Percentiles rank a stretch among this genome's conserved stretches.
Conservation (phyloP, 805 yeast species). For the Vanderwaltozyma yarrowii region DNA sequence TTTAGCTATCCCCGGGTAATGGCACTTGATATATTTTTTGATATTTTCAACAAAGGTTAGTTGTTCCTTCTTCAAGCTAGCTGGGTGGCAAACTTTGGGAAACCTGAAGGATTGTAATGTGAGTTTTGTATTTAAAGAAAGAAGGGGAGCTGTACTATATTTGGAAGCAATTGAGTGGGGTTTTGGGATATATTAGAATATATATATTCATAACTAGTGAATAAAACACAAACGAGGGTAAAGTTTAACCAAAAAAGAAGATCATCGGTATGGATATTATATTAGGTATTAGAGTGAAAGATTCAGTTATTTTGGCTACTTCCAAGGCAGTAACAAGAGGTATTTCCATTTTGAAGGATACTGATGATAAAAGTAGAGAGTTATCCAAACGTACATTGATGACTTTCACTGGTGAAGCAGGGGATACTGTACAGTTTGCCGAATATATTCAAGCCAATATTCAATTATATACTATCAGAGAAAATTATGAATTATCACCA, state of each 20-base stretch:
- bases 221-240: no score
- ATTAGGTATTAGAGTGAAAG: constrained; percentile 74
- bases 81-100: not conserved
- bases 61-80: no score
- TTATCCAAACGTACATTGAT: constrained; percentile 69
- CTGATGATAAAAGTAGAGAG: constrained; percentile 70
- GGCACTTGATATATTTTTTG: no score
- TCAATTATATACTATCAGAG: constrained; percentile 79
- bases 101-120: not conserved
- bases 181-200: no score
- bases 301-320: constrained; percentile 82
- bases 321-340: constrained; percentile 92
- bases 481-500: constrained; percentile 71
- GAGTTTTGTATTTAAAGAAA: not conserved
- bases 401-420: constrained; percentile 93
- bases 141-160: not conserved
- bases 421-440: constrained; percentile 92
- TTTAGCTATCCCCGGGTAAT: no score
- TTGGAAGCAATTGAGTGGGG: no score
- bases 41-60: no score
- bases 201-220: no score
- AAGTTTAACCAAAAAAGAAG: not conserved
- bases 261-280: constrained; percentile 68
- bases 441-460: constrained; percentile 90
- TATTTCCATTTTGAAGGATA: constrained; percentile 64